phyloP scores from a whole-genome alignment of 2,329 filamentous ascomycete species.

The Lithohypha guttulata region DNA sequence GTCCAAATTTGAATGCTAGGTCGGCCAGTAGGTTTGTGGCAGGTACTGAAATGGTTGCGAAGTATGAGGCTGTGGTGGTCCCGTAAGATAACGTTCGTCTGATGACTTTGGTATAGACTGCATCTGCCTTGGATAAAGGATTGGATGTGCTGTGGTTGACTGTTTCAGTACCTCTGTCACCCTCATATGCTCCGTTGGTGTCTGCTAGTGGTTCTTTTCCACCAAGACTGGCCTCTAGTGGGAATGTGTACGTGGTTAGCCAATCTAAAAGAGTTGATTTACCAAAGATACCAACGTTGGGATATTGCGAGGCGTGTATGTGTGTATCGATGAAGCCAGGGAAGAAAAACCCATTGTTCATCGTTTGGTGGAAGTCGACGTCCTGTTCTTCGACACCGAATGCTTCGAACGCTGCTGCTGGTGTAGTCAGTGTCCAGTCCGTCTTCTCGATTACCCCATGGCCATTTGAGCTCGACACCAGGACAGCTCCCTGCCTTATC shows the following conservation, averaged over 20 bases:
- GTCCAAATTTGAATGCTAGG: slow-evolving; percentile 67
- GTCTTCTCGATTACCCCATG: slow-evolving; percentile 17
- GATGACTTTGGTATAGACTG: slow-evolving; percentile 69
- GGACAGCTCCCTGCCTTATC: slow-evolving; percentile 19
- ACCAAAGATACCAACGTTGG: slow-evolving; percentile 87
- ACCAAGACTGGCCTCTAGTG: slow-evolving; percentile 68
- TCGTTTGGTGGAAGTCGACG: slow-evolving; percentile 7
- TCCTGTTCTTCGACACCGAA: slow-evolving; percentile 14
- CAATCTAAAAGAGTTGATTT: slow-evolving; percentile 87
- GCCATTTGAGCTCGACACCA: slow-evolving; percentile 17
- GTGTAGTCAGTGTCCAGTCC: slow-evolving; percentile 11
- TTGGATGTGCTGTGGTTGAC: slow-evolving; percentile 9
- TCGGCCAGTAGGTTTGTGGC: slow-evolving; percentile 86
- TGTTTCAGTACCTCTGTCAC: slow-evolving; percentile 11
- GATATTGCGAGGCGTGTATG: slow-evolving; percentile 89
- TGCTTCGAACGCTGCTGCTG: slow-evolving; percentile 15
- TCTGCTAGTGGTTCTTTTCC: slow-evolving; percentile 18
- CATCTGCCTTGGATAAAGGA: slow-evolving; percentile 50
- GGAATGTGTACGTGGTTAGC: slow-evolving; percentile 91
- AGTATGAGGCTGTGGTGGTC: slow-evolving; percentile 92
- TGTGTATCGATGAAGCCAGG: slow-evolving; percentile 64
- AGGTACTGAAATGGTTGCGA: slow-evolving; percentile 74
- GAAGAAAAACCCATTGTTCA: slow-evolving; percentile 20
- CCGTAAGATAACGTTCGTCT: slow-evolving; percentile 74
- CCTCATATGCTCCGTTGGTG: slow-evolving; percentile 21